phyloP scores from a whole-genome alignment of 2,329 filamentous ascomycete genomes.

The Blastomyces gilchristii region DNA sequence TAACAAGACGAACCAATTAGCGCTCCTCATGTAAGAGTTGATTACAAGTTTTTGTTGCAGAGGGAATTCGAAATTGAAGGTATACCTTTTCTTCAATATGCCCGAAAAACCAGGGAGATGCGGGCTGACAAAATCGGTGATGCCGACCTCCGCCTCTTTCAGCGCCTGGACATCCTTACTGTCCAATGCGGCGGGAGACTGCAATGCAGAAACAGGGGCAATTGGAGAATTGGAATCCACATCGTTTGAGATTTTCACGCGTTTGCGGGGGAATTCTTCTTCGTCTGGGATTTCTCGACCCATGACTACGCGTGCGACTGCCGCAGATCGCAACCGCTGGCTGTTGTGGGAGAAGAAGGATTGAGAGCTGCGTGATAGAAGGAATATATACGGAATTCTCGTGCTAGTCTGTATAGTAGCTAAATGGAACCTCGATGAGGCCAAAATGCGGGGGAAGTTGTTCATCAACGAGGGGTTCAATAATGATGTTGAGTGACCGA shows the following conservation, averaged over 20 bases:
- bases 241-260: conserved; percentile 17
- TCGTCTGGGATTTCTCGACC: conserved; percentile 6
- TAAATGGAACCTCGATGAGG: not conserved
- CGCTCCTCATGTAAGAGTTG: not conserved
- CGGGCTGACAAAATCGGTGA: conserved; percentile 52
- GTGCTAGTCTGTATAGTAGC: not conserved
- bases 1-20: not conserved
- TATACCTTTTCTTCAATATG: conserved; percentile 55
- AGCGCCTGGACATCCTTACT: conserved; percentile 24
- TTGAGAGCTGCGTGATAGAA: not conserved
- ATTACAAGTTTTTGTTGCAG: not conserved
- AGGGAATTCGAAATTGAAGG: not conserved
- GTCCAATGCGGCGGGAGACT: not conserved
- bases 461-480: not conserved
- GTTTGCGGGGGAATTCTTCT: conserved; percentile 16
- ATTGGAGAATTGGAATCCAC: conserved; percentile 2
- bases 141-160: conserved; percentile 46
- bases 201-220: conserved; percentile 4
- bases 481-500: no score
- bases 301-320: not conserved
- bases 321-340: not conserved
- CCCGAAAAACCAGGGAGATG: conserved; percentile 52
- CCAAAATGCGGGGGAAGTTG: not conserved
- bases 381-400: not conserved
- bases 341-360: not conserved